These are phyloP conservation scores for Nitzschia palea DNA, from an alignment of 108 stramenopile species.

Conservation along the genomic window DNA sequence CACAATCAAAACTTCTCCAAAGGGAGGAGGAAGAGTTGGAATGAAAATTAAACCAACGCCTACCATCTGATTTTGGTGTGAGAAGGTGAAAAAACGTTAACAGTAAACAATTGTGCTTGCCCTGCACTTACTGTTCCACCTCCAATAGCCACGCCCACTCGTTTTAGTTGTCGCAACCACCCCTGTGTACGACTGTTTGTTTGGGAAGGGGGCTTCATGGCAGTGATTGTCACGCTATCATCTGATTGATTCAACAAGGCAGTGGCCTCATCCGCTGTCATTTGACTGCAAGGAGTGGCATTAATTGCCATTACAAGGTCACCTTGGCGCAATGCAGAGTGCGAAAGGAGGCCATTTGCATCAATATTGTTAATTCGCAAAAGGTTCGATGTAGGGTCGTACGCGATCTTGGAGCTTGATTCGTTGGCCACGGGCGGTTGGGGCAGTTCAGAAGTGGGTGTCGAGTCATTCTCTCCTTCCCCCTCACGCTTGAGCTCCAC, in stretches of 20 bases:
- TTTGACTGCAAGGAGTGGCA: conserved; percentile 11
- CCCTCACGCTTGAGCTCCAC: too few species aligned
- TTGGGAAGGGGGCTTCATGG: conserved; percentile 8
- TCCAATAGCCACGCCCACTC: conserved; percentile 26
- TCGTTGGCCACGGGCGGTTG: too few species aligned
- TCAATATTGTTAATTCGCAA: conserved; percentile 20
- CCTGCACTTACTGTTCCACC: too few species aligned
- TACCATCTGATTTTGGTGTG: conserved; percentile 12
- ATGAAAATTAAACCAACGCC: conserved; percentile 41
- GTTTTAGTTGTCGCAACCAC: conserved; percentile 23
- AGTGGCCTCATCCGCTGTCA: conserved; percentile 13
- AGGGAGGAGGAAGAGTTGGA: conserved; percentile 43
- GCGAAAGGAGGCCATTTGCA: conserved; percentile 8
- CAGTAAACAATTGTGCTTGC: neutral
- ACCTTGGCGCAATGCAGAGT: conserved; percentile 22
- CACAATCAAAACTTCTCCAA: conserved; percentile 39
- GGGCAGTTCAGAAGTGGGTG: too few species aligned
- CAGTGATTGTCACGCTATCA: conserved; percentile 15
- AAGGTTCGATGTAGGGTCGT: too few species aligned
- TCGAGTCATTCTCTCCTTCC: too few species aligned
- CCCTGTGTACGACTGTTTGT: conserved; percentile 12
- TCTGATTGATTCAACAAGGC: conserved; percentile 17
- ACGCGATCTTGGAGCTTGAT: too few species aligned
- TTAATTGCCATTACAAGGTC: conserved; percentile 33
- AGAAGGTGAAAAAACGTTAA: neutral